These are phyloP conservation scores for Bipolaris victoriae DNA, from an alignment of 2,329 filamentous ascomycete genomes.

Conservation along the genomic window DNA sequence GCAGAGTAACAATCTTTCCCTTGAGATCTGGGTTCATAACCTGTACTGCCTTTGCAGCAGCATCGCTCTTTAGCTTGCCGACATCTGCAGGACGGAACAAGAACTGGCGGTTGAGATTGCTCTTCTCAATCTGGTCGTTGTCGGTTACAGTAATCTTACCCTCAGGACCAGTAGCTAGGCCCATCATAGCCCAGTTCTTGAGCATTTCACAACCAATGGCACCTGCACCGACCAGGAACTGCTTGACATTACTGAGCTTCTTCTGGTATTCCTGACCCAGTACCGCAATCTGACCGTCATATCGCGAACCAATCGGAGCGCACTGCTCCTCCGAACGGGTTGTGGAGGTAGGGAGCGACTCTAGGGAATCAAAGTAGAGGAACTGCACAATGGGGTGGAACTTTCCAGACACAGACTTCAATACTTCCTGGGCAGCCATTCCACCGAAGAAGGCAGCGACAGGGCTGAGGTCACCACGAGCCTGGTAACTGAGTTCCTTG, in stretches of 20 bases:
- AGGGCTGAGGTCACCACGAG: slow-evolving; percentile 84
- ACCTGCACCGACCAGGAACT: slow-evolving; percentile 94
- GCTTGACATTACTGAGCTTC: slow-evolving; percentile 85
- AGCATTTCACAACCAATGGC: slow-evolving; percentile 99
- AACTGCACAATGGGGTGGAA: slow-evolving; percentile 96
- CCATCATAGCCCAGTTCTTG: slow-evolving; percentile 99
- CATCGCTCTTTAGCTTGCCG: slow-evolving; percentile 94
- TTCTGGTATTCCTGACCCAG: slow-evolving; percentile 94
- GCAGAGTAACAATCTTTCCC: slow-evolving; percentile 83
- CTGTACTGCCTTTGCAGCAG: slow-evolving; percentile 86
- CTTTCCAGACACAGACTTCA: slow-evolving; percentile 97
- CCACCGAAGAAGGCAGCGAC: slow-evolving; percentile 97
- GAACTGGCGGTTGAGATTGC: slow-evolving; percentile 97
- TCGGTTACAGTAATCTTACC: slow-evolving; percentile 93
- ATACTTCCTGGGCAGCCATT: slow-evolving; percentile 88
- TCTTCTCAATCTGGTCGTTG: slow-evolving; percentile 99
- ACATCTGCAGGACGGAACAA: slow-evolving; percentile 93
- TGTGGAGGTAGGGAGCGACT: slow-evolving; percentile 80
- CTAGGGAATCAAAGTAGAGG: slow-evolving; percentile 97
- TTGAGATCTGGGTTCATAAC: slow-evolving; percentile 93
- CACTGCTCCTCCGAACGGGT: slow-evolving; percentile 84
- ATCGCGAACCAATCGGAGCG: slow-evolving; percentile 82
- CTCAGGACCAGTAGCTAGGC: slow-evolving; percentile 83
- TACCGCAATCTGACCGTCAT: slow-evolving; percentile 96
- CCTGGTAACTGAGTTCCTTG: slow-evolving; percentile 92